Base-by-base conservation (phyloP, 2,329 filamentous ascomycete species). In the Daldinia sp. region DNA sequence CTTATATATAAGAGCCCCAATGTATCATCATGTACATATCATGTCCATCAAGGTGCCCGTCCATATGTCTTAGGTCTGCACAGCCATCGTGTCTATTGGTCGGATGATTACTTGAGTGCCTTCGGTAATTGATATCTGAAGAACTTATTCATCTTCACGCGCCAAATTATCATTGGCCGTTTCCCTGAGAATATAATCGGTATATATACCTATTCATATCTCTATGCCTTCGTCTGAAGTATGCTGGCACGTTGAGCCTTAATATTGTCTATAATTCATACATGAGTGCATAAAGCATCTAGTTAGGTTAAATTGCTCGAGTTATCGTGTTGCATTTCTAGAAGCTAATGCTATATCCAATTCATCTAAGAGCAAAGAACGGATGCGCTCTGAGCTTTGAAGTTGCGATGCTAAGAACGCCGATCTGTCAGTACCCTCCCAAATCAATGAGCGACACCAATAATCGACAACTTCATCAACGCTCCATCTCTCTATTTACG, bases 401-500 rank as follows among this genome's bases (percentile, higher is more conserved):
- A 15, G 25, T 48, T 48, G 27, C 25, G 9, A 15, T 13, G 11
- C 15, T 30, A 17, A 48, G 8, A 30, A 48, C n/a, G n/a, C 8
- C 27, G 7, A 19, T 48, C n/a, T 30, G 30, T 10, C 21, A 10
- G 25, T 27, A n/a, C 13, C 15, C 30, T 45, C 39, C 21, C 13
- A 45, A 45, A 45, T 45, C 39, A 45, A 45, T 45, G 21, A 15
- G 21, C 15, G 13, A 30, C n/a, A 25, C 39, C 15, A 56, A 37
- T 21, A 15, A 13, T 32, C 2, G 30, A 30, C 39, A 41, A 19
- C 56, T 54, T 27, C 59, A 68, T 58, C 48, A 54, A 69, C 61
- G 15, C 37, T 57, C 59, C 57, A 45, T 50, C 48, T 61, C 48
- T 61, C 29, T 61, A 61, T 69, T 64, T 66, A 64, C 56, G 59